A percentile compares a stretch with the other conserved stretches of the same genome.
Evolutionary conservation across 2,329 filamentous ascomycete species (phyloP).

Genomic region (Sporothrix protearum): DNA sequence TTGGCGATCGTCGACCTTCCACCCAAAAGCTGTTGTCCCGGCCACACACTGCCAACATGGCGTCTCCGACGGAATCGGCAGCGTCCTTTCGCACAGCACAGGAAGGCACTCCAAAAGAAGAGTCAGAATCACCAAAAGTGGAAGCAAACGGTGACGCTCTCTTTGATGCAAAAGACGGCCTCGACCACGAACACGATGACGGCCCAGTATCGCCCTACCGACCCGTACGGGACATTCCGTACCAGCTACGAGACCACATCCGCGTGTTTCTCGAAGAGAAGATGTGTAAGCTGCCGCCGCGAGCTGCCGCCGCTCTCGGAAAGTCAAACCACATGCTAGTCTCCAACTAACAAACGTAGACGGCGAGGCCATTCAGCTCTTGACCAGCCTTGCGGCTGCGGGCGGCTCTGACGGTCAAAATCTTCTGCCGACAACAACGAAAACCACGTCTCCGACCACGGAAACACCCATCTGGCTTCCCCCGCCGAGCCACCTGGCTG

Average conservation of each 20-base stretch:
- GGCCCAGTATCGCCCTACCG: constrained; percentile 43
- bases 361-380: constrained; percentile 57
- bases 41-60: not conserved
- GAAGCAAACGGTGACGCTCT: not conserved
- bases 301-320: no score
- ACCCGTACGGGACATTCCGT: constrained; percentile 54
- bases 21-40: no score
- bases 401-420: constrained; percentile 34
- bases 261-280: constrained; percentile 73
- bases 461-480: constrained; percentile 58
- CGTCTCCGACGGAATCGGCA: not conserved
- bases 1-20: not conserved
- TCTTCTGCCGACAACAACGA: not conserved
- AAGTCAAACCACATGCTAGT: no score
- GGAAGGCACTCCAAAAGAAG: not conserved
- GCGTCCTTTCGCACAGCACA: constrained; percentile 6
- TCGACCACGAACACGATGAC: not conserved
- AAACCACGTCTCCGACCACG: constrained; percentile 8
- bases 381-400: constrained; percentile 60
- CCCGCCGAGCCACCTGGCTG: constrained; percentile 66
- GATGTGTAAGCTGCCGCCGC: constrained; percentile 44
- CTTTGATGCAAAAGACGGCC: not conserved
- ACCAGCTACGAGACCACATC: constrained; percentile 62
- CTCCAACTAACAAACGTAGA: constrained; percentile 39
- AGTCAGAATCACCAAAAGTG: not conserved